Conservation (phyloP, 192 early-diverging fungal species). For the Lobulomyces angularis region DNA sequence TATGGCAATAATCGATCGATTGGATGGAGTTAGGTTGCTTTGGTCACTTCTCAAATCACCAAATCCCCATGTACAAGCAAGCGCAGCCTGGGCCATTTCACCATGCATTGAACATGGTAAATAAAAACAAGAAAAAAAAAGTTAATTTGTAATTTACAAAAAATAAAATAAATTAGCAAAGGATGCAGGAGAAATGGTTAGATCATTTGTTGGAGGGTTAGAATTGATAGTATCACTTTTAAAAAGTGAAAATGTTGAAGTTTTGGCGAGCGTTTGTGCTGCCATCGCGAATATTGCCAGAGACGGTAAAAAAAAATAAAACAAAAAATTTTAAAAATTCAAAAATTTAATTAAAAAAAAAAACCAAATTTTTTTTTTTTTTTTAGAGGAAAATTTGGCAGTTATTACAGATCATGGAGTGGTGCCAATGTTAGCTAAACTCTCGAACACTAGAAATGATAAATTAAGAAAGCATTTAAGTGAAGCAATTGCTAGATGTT, state of each 20-base stretch:
- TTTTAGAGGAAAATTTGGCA: slow-evolving; percentile 49
- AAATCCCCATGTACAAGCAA: slow-evolving; percentile 47
- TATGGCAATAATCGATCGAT: slow-evolving; percentile 50
- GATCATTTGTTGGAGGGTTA: slow-evolving; percentile 54
- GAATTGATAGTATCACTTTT: slow-evolving; percentile 53
- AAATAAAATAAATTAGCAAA: slow-evolving; percentile 26
- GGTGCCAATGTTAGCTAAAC: slow-evolving; percentile 51
- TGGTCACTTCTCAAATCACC: slow-evolving; percentile 53
- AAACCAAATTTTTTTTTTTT: too few species aligned
- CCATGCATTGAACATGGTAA: slow-evolving; percentile 57
- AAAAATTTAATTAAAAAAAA: too few species aligned
- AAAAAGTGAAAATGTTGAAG: slow-evolving; percentile 44
- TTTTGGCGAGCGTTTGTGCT: slow-evolving; percentile 48
- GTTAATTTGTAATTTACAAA: slow-evolving; percentile 7
- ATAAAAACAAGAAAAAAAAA: neutral
- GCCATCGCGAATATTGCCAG: slow-evolving; percentile 58
- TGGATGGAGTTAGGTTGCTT: slow-evolving; percentile 49
- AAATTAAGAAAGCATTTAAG: slow-evolving; percentile 46
- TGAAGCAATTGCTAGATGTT: slow-evolving; percentile 51
- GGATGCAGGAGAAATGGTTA: slow-evolving; percentile 57
- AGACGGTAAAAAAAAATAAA: too few species aligned
- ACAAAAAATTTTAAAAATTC: too few species aligned
- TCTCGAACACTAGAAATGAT: slow-evolving; percentile 46
- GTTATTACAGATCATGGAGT: slow-evolving; percentile 62
- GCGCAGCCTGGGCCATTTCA: slow-evolving; percentile 54